Percentiles rank a stretch among this genome's conserved stretches.
phyloP scores from a whole-genome alignment of 768 basidiomycete genomes.

The Mycena chlorophos region DNA sequence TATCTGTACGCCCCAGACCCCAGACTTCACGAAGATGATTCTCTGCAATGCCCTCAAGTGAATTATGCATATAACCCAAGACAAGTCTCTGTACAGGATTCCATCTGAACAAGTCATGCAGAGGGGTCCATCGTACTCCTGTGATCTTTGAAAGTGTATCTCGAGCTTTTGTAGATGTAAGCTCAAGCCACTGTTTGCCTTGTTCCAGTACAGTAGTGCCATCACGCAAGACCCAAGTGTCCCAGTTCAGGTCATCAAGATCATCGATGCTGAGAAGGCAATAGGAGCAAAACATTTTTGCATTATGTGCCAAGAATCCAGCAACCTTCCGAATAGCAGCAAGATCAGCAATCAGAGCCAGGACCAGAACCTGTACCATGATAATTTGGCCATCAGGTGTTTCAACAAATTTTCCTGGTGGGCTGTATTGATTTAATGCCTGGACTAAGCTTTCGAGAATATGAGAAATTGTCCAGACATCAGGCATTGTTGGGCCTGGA shows the following conservation, averaged over 20 bases:
- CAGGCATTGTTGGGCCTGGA: constrained; percentile 15
- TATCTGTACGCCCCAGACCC: constrained; percentile 15
- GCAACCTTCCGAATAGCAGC: constrained; percentile 17
- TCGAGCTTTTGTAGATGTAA: not conserved
- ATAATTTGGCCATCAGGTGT: constrained; percentile 1
- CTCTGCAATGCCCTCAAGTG: constrained; percentile 20
- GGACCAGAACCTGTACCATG: constrained; percentile 16
- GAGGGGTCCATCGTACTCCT: constrained; percentile 23
- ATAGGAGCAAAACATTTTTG: constrained; percentile 6
- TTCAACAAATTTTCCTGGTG: not conserved
- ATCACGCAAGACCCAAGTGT: constrained; percentile 1
- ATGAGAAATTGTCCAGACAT: constrained; percentile 16
- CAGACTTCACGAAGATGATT: constrained; percentile 21
- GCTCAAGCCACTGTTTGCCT: constrained; percentile 5
- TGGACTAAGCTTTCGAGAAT: constrained; percentile 15
- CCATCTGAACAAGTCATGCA: constrained; percentile 21
- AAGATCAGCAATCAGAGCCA: constrained; percentile 19
- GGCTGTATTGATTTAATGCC: constrained; percentile 5
- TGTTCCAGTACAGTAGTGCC: constrained; percentile 1
- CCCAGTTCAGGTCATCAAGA: constrained; percentile 3
- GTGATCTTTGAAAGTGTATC: not conserved
- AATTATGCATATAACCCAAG: constrained; percentile 27
- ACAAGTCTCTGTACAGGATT: constrained; percentile 20
- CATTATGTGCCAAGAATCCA: constrained; percentile 16
- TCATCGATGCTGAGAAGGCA: constrained; percentile 6